Evolutionary conservation across 1,284 basidiomycete genomes (phyloP).

Genomic region (Salmacisia buchloeana): DNA sequence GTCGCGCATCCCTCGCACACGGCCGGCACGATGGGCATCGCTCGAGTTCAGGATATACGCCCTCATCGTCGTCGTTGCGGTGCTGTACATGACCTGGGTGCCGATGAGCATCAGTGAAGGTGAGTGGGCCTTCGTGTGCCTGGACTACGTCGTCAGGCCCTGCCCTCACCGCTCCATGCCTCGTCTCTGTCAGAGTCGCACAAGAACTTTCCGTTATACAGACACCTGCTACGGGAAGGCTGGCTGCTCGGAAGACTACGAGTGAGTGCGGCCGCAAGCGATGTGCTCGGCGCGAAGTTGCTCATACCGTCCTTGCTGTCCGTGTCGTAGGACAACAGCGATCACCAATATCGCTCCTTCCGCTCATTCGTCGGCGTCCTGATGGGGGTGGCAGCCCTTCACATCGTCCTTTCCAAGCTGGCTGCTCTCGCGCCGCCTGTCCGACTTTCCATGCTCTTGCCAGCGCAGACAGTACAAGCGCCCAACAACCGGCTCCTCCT

Average conservation of each 20-base stretch:
- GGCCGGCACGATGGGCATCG: constrained; percentile 64
- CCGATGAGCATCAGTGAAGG: constrained; percentile 67
- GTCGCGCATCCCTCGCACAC: no score
- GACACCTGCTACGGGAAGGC: constrained; percentile 59
- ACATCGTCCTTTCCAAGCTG: constrained; percentile 45
- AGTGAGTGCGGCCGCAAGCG: constrained; percentile 36
- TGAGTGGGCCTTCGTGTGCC: constrained; percentile 39
- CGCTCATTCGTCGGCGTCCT: constrained; percentile 47
- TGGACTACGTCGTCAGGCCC: background rate
- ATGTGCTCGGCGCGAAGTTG: background rate
- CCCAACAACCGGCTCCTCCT: constrained; percentile 42
- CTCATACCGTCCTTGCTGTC: background rate
- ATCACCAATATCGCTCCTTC: constrained; percentile 52
- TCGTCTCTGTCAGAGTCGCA: constrained; percentile 42
- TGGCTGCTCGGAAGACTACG: constrained; percentile 56
- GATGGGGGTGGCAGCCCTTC: constrained; percentile 35
- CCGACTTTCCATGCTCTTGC: constrained; percentile 52
- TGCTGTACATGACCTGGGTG: constrained; percentile 75
- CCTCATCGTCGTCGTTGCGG: constrained; percentile 60
- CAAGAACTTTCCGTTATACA: constrained; percentile 67
- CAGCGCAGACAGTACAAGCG: background rate
- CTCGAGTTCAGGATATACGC: constrained; percentile 77
- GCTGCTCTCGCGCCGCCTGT: constrained; percentile 13
- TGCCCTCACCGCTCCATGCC: background rate
- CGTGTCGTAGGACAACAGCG: constrained; percentile 52